Evolutionary conservation across 1,284 basidiomycete species (phyloP).

Genomic region (Tylopilus orsonianus): DNA sequence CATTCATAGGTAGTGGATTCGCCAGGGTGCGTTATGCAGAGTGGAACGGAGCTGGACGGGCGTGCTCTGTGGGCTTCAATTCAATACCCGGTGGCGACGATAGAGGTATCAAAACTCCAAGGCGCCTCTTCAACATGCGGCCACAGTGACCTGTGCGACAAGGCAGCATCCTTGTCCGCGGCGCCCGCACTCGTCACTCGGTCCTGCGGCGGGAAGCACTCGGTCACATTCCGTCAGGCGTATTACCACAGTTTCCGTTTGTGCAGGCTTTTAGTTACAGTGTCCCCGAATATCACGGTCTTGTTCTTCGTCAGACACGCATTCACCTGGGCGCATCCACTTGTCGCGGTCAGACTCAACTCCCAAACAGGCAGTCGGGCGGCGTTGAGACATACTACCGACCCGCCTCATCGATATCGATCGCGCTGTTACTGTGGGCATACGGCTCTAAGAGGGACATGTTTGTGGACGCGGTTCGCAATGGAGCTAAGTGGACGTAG

Average conservation of each 20-base stretch:
- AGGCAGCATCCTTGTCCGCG: conserved; percentile 18
- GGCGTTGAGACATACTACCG: not conserved
- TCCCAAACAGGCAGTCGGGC: not conserved
- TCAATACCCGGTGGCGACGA: conserved; percentile 2
- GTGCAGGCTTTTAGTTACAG: conserved; percentile 2
- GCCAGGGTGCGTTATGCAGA: conserved; percentile 2
- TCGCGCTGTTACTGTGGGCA: not conserved
- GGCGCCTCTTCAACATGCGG: conserved; percentile 14
- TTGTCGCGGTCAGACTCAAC: not conserved
- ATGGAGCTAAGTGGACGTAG: not conserved
- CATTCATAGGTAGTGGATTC: conserved; percentile 12
- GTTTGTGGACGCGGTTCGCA: not conserved
- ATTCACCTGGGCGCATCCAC: conserved; percentile 3
- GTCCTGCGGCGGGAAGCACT: not conserved
- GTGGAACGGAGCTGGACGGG: not conserved
- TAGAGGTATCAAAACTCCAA: not conserved
- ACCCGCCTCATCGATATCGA: not conserved
- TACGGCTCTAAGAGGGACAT: not conserved
- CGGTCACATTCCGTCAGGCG: not conserved
- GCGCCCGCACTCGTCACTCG: conserved; percentile 5
- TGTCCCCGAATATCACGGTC: conserved; percentile 12
- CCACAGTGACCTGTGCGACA: conserved; percentile 16
- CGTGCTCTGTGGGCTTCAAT: not conserved
- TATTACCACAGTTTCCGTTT: not conserved
- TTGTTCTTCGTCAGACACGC: conserved; percentile 15